These are phyloP conservation scores for Plantago major DNA, from an alignment of 257 asterid genomes.

Conservation along the genomic window DNA sequence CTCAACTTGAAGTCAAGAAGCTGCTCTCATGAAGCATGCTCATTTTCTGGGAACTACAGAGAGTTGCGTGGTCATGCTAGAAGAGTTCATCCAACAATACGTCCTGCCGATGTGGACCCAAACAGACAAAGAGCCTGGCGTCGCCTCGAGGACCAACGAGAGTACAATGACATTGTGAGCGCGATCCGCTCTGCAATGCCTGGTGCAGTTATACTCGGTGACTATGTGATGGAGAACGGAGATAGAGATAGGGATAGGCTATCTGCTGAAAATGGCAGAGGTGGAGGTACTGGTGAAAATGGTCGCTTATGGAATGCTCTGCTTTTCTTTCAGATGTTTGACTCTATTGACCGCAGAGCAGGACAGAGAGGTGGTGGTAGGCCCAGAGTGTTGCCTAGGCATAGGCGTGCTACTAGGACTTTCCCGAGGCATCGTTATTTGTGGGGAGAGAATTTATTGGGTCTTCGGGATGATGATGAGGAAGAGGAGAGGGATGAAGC, in stretches of 20 bases:
- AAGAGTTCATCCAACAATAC: constrained; percentile 70
- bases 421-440: constrained; percentile 59
- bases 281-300: constrained; percentile 37
- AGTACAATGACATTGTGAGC: constrained; percentile 71
- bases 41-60: constrained; percentile 61
- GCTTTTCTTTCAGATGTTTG: constrained; percentile 81
- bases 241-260: constrained; percentile 37
- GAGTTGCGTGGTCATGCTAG: constrained; percentile 83
- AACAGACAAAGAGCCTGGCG: constrained; percentile 76
- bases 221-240: constrained; percentile 68
- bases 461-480: constrained; percentile 38
- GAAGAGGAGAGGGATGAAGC: constrained; percentile 30
- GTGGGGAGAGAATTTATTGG: constrained; percentile 79
- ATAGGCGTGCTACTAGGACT: constrained; percentile 46
- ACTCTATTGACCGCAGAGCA: constrained; percentile 51
- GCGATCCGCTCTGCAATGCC: constrained; percentile 83
- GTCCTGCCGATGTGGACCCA: constrained; percentile 84
- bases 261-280: constrained; percentile 23
- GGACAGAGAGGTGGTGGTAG: constrained; percentile 56
- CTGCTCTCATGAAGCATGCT: constrained; percentile 79
- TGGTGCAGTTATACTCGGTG: constrained; percentile 80
- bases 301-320: constrained; percentile 67
- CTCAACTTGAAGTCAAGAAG: constrained; percentile 64
- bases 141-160: constrained; percentile 68
- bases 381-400: constrained; percentile 60